Percentiles rank a stretch among this genome's conserved stretches.
phyloP scores from a whole-genome alignment of 345 rosid genomes.

The Salix suchowensis region DNA sequence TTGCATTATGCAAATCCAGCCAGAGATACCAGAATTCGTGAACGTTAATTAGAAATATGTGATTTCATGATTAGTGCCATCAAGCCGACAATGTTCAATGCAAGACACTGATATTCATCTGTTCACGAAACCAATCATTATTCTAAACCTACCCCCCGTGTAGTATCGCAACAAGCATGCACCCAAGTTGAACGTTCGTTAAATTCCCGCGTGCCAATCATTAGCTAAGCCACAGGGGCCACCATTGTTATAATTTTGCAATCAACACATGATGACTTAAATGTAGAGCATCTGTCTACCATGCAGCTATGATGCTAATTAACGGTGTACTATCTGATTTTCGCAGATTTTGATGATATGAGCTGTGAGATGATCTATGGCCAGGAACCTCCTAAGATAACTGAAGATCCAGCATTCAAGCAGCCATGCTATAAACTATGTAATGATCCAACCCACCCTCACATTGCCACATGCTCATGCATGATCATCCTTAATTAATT shows the following conservation, averaged over 20 bases:
- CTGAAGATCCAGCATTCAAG: conserved; percentile 72
- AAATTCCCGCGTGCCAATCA: conserved; percentile 23
- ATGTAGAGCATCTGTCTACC: neutral
- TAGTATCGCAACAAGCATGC: conserved; percentile 8
- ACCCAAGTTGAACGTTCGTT: conserved; percentile 18
- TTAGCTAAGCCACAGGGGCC: neutral
- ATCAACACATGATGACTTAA: neutral
- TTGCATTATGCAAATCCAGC: conserved; percentile 9
- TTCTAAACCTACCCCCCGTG: neutral
- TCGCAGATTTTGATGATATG: conserved; percentile 88
- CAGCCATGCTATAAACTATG: conserved; percentile 85
- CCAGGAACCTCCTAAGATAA: conserved; percentile 58
- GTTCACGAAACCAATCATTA: conserved; percentile 44
- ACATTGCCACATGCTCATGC: neutral
- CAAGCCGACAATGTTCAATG: conserved; percentile 14
- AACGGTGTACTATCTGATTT: neutral
- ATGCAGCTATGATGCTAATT: neutral
- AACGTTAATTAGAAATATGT: conserved; percentile 5
- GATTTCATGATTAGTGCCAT: conserved; percentile 18
- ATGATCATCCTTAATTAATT: neutral
- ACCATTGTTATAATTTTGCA: neutral
- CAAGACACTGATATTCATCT: conserved; percentile 17
- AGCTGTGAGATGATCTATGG: conserved; percentile 95
- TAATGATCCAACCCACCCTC: conserved; percentile 26
- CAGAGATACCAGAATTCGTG: conserved; percentile 13